Evolutionary conservation across 768 basidiomycete species (phyloP).

Genomic region (Mycena polygramma): DNA sequence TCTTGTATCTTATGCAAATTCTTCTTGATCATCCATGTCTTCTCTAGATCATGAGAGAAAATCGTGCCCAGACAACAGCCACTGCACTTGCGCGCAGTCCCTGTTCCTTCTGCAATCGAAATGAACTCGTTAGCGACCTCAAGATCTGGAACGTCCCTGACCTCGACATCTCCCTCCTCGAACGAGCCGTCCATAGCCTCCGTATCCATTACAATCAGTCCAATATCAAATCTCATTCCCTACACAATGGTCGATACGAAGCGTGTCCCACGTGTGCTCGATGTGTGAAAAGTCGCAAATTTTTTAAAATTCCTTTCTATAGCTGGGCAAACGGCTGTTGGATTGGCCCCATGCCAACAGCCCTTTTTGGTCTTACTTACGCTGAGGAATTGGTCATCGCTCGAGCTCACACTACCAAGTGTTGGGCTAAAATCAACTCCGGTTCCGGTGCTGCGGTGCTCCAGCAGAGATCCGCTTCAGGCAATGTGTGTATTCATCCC

Average conservation of each 20-base stretch:
- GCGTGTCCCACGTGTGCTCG: constrained; percentile 20
- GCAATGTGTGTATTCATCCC: constrained; percentile 38
- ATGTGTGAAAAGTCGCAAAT: constrained; percentile 18
- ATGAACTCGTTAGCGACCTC: constrained; percentile 11
- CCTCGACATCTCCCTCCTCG: constrained; percentile 23
- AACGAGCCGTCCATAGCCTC: neutral
- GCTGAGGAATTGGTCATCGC: constrained; percentile 4
- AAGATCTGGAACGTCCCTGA: neutral
- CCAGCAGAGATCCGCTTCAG: constrained; percentile 27
- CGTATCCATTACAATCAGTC: constrained; percentile 17
- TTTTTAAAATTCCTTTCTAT: constrained; percentile 28
- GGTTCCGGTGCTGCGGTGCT: neutral
- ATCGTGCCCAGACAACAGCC: constrained; percentile 14
- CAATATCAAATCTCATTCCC: constrained; percentile 23
- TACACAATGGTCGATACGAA: constrained; percentile 15
- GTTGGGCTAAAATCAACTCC: constrained; percentile 9
- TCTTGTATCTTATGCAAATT: too few relatives aligned
- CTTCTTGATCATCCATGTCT: too few relatives aligned
- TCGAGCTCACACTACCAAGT: constrained; percentile 5
- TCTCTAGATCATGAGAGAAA: constrained; percentile 26
- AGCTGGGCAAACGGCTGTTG: constrained; percentile 42
- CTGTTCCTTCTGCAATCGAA: constrained; percentile 32
- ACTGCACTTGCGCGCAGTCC: neutral
- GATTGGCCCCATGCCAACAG: constrained; percentile 35
- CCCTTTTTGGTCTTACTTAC: constrained; percentile 23